Evolutionary conservation across 306 rosid species (phyloP), one percentile per base, ranked within the genome.

Genomic region (Prunus dulcis): DNA sequence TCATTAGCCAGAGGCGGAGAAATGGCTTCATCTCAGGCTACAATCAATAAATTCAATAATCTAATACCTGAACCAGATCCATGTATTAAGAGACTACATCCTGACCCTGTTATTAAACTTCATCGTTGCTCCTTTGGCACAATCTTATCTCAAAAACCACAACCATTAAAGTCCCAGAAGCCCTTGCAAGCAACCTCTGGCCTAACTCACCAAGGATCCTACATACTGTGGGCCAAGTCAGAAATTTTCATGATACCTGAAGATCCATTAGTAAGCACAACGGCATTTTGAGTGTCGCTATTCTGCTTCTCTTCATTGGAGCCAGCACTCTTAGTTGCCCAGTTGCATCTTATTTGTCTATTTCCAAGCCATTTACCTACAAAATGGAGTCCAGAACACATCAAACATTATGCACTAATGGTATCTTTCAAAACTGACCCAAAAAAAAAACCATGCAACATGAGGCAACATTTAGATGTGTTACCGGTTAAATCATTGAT

Each of bases 301-400:
- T 78, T 69, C 78, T 84, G 88, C 73, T 81, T 92, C 55, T 90
- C 97, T 82, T 90, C 96, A 68, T 72, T 78, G 53, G 75, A 32
- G 78, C 19, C 82, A 64, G 89, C 86, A 70, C 86, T 93, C 85
- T 89, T 92, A 12, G 96, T 74, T 34, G 97, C 97, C 96, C 97
- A 92, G 77, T 92, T 92, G 78, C 97, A 92, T 50, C 97, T 88
- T 58, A 92, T 89, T 74, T 89, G 97, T 82, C 96, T 83, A 70
- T 90, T 92, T 80, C 97, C 96, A 76, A 92, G 91, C 97, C 96
- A 92, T 79, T 89, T 89, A 50, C 97, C 97, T 92, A 65, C 52
- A 79, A 75, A 12, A 50, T 18, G 15, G 58, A 75, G n/a, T 19
- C 55, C 55, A 74, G 23, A 56, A n/a, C n/a, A 77, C 28, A 61